Percentiles rank a stretch among this genome's conserved stretches.
phyloP scores from a whole-genome alignment of 2,329 filamentous ascomycete genomes.

The Fusarium nygamai region DNA sequence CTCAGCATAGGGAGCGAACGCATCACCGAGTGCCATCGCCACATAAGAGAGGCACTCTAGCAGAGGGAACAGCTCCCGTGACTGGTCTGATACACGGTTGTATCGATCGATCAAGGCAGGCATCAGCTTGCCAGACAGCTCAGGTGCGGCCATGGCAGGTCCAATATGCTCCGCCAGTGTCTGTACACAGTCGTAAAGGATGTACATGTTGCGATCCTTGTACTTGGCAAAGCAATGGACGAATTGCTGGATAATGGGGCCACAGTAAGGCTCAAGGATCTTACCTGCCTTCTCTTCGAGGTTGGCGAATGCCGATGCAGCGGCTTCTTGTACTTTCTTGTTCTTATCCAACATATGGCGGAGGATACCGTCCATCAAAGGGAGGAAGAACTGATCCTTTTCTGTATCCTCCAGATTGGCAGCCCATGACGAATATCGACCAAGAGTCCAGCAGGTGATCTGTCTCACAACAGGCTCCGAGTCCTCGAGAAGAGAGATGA shows the following conservation, averaged over 20 bases:
- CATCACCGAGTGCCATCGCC: constrained; percentile 81
- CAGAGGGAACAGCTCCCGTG: constrained; percentile 91
- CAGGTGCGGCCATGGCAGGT: constrained; percentile 78
- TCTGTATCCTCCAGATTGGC: constrained; percentile 76
- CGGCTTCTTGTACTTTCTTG: constrained; percentile 97
- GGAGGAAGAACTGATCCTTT: constrained; percentile 84
- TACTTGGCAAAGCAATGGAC: constrained; percentile 92
- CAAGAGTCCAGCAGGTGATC: constrained; percentile 98
- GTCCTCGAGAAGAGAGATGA: constrained; percentile 87
- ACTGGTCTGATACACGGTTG: constrained; percentile 86
- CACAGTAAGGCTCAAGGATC: constrained; percentile 83
- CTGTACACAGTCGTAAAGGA: constrained; percentile 98
- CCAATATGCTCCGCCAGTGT: constrained; percentile 94
- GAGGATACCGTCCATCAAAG: constrained; percentile 96
- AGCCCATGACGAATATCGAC: constrained; percentile 93
- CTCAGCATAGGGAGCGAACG: constrained; percentile 85
- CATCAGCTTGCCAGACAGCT: constrained; percentile 89
- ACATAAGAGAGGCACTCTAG: constrained; percentile 98
- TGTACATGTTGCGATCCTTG: constrained; percentile 99
- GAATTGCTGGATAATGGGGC: constrained; percentile 91
- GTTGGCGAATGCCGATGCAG: constrained; percentile 94
- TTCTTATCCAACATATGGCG: constrained; percentile 96
- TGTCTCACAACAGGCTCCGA: constrained; percentile 89
- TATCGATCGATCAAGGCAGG: constrained; percentile 90
- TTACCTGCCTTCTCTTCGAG: constrained; percentile 92